A percentile compares a stretch with the other conserved stretches of the same genome.
Evolutionary conservation across 2,329 filamentous ascomycete species (phyloP).

Genomic region (Chaetomium strumarium): DNA sequence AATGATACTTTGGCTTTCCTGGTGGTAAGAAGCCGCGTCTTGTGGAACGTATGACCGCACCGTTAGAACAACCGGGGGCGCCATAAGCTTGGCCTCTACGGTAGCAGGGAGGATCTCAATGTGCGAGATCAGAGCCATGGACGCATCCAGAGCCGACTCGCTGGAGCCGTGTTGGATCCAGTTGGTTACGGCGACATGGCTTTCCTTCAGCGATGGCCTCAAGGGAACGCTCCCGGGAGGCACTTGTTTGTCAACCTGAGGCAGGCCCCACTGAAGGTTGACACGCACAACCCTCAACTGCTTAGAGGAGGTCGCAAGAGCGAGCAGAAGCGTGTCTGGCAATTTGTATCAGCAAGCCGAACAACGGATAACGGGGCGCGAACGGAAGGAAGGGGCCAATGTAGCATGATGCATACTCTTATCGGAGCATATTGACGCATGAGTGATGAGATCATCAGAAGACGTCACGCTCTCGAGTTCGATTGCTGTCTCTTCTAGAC

Average conservation of each 20-base stretch:
- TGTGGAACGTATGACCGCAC: conserved; percentile 60
- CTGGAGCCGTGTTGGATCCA: conserved; percentile 47
- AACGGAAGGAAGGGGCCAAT: too few relatives aligned
- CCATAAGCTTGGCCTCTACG: background rate
- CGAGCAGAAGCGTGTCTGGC: conserved; percentile 52
- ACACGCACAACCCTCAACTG: conserved; percentile 71
- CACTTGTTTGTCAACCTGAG: conserved; percentile 51
- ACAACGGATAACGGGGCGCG: conserved; percentile 8
- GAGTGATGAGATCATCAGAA: conserved; percentile 70
- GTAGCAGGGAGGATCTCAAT: conserved; percentile 66
- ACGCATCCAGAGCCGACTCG: conserved; percentile 41
- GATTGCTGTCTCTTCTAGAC: conserved; percentile 65
- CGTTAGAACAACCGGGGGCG: conserved; percentile 59
- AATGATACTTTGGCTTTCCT: conserved; percentile 66
- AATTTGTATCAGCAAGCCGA: conserved; percentile 24
- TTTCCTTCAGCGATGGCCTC: conserved; percentile 49
- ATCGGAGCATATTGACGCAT: conserved; percentile 69
- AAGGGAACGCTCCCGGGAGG: conserved; percentile 41
- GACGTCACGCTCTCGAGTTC: conserved; percentile 69
- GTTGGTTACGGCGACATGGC: conserved; percentile 50
- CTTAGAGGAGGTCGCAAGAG: conserved; percentile 61
- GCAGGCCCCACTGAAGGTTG: conserved; percentile 65
- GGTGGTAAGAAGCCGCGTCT: conserved; percentile 51
- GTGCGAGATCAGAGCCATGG: conserved; percentile 62
- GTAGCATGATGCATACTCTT: conserved; percentile 53